Conservation (phyloP, 2,329 filamentous ascomycete species). For the Intubia oerlemansii region DNA sequence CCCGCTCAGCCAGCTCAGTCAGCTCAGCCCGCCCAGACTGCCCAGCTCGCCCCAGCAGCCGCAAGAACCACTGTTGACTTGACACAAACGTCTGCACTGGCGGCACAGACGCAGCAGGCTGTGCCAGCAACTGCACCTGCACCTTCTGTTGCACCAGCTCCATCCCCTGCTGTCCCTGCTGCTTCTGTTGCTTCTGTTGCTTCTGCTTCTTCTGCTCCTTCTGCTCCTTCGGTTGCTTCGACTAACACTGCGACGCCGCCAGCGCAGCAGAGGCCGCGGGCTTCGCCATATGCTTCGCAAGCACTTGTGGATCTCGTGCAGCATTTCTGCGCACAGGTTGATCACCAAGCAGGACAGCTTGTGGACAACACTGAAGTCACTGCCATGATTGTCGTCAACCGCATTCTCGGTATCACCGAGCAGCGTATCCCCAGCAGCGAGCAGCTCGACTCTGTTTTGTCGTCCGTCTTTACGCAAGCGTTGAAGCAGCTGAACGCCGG, state of each 20-base stretch:
- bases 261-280: too few species aligned
- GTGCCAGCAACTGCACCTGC: neutral
- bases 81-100: neutral
- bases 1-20: too few species aligned
- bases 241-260: neutral
- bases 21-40: too few species aligned
- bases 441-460: slow-evolving; percentile 24
- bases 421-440: slow-evolving; percentile 17
- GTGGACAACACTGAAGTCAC: slow-evolving; percentile 22
- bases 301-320: slow-evolving; percentile 20
- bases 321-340: slow-evolving; percentile 24
- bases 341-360: slow-evolving; percentile 18
- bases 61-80: too few species aligned
- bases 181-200: too few species aligned
- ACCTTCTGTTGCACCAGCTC: neutral
- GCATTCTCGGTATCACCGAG: slow-evolving; percentile 24
- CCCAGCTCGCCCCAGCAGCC: too few species aligned
- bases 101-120: too few species aligned
- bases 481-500: neutral
- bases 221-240: too few species aligned
- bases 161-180: neutral
- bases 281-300: too few species aligned
- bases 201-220: too few species aligned
- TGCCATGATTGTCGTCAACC: slow-evolving; percentile 30
- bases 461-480: slow-evolving; percentile 17